Base-by-base conservation (phyloP, 2,329 filamentous ascomycete genomes). In the Cytospora piceae region DNA sequence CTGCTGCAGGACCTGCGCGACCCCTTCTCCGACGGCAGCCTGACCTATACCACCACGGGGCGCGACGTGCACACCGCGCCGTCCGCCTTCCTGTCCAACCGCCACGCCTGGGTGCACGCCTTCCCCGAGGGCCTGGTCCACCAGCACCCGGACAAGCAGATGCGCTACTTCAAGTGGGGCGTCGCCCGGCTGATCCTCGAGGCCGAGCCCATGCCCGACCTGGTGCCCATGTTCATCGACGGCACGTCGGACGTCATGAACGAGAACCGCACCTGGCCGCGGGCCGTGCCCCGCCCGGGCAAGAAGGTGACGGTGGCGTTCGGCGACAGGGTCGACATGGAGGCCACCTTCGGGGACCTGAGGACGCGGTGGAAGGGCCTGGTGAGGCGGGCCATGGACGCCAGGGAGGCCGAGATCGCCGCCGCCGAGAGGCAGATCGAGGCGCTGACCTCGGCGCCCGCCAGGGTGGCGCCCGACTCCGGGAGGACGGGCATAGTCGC, bases 81-180 rank as follows among this genome's bases (percentile, higher is more conserved):
- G 0, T 89, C 92, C 1, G 85, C 88, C 57, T 94, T 91, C 75
- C 77, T 86, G 2, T 83, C 79, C 69, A 89, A 93, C 72, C 87
- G 87, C 55, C 85, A 91, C 76, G 87, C 87, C 54, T 99, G 95
- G 95, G 82, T 99, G 4, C 95, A 99, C 77, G 90, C 98, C 63
- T 98, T 98, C 77, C 95, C 95, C 15, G 95, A 99, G 78, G 95
- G 93, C 57, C 93, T 91, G 77, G 93, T 97, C 55, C 94, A 98
- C 77, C 95, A 99, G 79, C 89, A 93, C 70, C 85, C 90, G 1
- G 81, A 88, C 52, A 87, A 88, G 72, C 87, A 89, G 9, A 89
- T 98, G 83, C 90, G 95, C 34, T 99, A 99, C 79, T 98, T 98
- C 86, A 97, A 97, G 81, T 99, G 95, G 95, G 95, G 95, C 1